A percentile compares a stretch with the other conserved stretches of the same genome.
Conservation (phyloP, 169 alveolate genomes). For the Plasmodium blacklocki region DNA sequence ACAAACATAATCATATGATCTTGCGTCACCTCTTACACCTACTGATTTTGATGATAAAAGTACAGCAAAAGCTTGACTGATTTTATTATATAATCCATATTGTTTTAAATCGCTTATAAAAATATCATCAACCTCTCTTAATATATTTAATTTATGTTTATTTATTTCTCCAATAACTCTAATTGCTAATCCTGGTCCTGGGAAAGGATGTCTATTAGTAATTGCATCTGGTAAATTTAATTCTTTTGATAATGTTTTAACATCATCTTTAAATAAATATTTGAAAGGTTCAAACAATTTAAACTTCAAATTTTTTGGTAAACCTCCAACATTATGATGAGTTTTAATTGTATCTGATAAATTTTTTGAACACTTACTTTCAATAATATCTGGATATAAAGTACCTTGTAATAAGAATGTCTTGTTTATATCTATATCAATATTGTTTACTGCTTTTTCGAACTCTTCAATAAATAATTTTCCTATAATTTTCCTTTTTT, state of each 20-base stretch:
- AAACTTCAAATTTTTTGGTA: constrained; percentile 82
- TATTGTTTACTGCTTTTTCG: constrained; percentile 82
- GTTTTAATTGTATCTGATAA: constrained; percentile 81
- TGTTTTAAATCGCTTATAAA: constrained; percentile 79
- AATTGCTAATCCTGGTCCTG: constrained; percentile 87
- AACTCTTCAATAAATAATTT: constrained; percentile 85
- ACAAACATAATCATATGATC: constrained; percentile 80
- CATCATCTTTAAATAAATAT: constrained; percentile 85
- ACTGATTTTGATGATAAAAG: constrained; percentile 82
- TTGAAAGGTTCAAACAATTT: constrained; percentile 86
- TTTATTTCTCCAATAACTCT: constrained; percentile 82
- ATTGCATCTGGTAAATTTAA: constrained; percentile 80
- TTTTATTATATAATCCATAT: constrained; percentile 76
- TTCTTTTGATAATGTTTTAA: constrained; percentile 79
- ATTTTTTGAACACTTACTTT: constrained; percentile 80
- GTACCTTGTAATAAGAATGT: constrained; percentile 85
- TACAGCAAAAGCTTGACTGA: constrained; percentile 83
- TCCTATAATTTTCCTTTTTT: constrained; percentile 84
- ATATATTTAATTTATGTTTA: constrained; percentile 82
- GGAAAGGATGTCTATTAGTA: constrained; percentile 86
- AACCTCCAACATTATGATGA: constrained; percentile 87
- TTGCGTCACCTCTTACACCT: constrained; percentile 80
- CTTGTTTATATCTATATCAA: constrained; percentile 80
- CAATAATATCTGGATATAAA: constrained; percentile 85
- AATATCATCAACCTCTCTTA: constrained; percentile 83